Percentiles rank a stretch among this genome's conserved stretches.
Evolutionary conservation across 805 yeast genomes (phyloP).

Genomic region (Kuraishia piskuri): DNA sequence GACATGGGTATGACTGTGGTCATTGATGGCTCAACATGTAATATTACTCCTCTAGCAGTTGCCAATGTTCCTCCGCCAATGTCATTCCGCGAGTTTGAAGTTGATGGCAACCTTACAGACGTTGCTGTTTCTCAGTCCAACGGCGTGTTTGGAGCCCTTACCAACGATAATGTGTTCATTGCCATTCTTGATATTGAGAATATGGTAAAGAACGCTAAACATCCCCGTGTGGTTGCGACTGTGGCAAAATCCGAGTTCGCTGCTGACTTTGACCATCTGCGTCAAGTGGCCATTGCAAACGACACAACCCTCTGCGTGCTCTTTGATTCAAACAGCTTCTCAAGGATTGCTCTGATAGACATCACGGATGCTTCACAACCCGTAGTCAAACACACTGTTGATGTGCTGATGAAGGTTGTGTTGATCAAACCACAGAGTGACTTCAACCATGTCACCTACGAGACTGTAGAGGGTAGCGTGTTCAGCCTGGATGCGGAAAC

Average conservation of each 20-base stretch:
- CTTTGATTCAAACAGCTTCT: constrained; percentile 40
- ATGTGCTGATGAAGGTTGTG: constrained; percentile 40
- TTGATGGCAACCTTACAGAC: constrained; percentile 48
- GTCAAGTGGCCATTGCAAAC: constrained; percentile 56
- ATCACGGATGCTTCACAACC: constrained; percentile 34
- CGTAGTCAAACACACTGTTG: constrained; percentile 28
- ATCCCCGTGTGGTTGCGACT: constrained; percentile 31
- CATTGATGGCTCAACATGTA: constrained; percentile 63
- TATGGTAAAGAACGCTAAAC: constrained; percentile 34
- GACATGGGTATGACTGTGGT: constrained; percentile 79
- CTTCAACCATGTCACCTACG: constrained; percentile 42
- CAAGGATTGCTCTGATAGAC: constrained; percentile 45
- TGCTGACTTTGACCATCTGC: constrained; percentile 34
- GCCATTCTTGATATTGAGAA: constrained; percentile 36
- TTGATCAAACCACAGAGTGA: constrained; percentile 47
- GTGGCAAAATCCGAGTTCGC: constrained; percentile 27
- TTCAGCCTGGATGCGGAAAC: constrained; percentile 22
- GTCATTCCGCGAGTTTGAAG: constrained; percentile 56
- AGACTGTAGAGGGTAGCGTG: constrained; percentile 58
- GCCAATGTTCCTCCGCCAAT: constrained; percentile 97
- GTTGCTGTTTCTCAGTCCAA: constrained; percentile 58
- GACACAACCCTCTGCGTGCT: constrained; percentile 44
- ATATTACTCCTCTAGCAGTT: constrained; percentile 71
- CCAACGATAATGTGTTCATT: constrained; percentile 35
- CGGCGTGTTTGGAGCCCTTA: constrained; percentile 47